These are phyloP conservation scores for Butyriboletus regius DNA, from an alignment of 1,284 basidiomycete species.

Conservation along the genomic window DNA sequence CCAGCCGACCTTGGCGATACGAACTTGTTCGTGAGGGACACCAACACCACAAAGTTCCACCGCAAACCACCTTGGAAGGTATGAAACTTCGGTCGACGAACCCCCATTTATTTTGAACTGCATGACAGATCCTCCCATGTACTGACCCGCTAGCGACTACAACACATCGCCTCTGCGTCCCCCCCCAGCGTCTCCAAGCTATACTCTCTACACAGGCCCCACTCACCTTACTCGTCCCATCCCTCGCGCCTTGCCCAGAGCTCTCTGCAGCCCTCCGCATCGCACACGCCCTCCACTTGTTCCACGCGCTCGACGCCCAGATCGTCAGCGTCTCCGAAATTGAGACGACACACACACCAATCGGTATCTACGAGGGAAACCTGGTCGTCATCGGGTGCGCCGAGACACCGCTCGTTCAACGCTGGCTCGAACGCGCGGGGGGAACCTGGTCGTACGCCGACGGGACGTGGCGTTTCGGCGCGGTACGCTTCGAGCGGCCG, in stretches of 20 bases:
- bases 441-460: slow-evolving; percentile 15
- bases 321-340: slow-evolving; percentile 45
- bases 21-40: slow-evolving; percentile 12
- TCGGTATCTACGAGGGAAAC: slow-evolving; percentile 39
- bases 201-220: slow-evolving; percentile 52
- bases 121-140: slow-evolving; percentile 6
- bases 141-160: neutral
- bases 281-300: slow-evolving; percentile 59
- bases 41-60: neutral
- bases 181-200: slow-evolving; percentile 48
- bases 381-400: slow-evolving; percentile 50
- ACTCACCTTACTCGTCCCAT: slow-evolving; percentile 51
- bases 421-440: slow-evolving; percentile 25
- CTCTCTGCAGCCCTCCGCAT: slow-evolving; percentile 49
- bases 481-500: slow-evolving; percentile 18
- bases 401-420: slow-evolving; percentile 27
- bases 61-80: slow-evolving; percentile 21
- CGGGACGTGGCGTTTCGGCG: slow-evolving; percentile 17
- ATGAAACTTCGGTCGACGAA: neutral
- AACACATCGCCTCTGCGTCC: slow-evolving; percentile 5
- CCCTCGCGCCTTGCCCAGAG: slow-evolving; percentile 37
- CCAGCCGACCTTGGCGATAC: neutral
- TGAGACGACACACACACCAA: neutral
- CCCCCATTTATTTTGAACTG: neutral
- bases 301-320: slow-evolving; percentile 62